Base-by-base conservation (phyloP, 495 filamentous ascomycete species). In the Poronia punctata region DNA sequence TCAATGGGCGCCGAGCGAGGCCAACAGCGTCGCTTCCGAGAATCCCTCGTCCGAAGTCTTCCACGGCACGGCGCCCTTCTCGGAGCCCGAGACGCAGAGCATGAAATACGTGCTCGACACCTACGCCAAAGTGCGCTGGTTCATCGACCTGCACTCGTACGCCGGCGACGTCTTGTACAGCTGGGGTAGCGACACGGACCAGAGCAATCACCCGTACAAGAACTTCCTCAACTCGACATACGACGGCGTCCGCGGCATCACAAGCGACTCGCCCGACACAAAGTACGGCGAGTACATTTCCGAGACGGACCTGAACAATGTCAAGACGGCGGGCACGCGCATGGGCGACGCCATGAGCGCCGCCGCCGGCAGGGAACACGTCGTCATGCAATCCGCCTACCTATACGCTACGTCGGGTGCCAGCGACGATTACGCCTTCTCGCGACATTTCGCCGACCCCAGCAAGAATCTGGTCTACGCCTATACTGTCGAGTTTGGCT, bases 401-500 rank as follows among this genome's bases (percentile, higher is more conserved):
- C 42, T 62, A 35, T 65, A 64, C 34, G 55, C 62, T 11, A 68
- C 56, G 2, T 57, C 52, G 0, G 65, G 65, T 1, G 50, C 57
- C 3, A 59, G 45, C 11, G 59, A 61, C 36, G 65, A 68, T 40
- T 66, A 65, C 35, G 49, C 58, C 3, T 62, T 61, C 35, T 46
- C 43, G 11, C 32, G 62, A 15, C 52, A 45, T 31, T 47, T 48
- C 31, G 45, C 39, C 29, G 48, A 65, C 20, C 18, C 42, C 1
- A 48, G 46, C 3, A 53, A 49, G 33, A 62, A 57, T 29, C 54
- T 59, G 48, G 55, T 64, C 7, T 60, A 61, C 33, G 61, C 57
- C 3, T 66, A 57, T 25, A 66, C 60, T 0, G 46, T 70, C 29
- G 64, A 70, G 50, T 70, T 70, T 54, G 66, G 66, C 0, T 59